Evolutionary conservation across 1,284 basidiomycete genomes (phyloP), one percentile per base, ranked within the genome.

Genomic region (Rhodotorula sp.): DNA sequence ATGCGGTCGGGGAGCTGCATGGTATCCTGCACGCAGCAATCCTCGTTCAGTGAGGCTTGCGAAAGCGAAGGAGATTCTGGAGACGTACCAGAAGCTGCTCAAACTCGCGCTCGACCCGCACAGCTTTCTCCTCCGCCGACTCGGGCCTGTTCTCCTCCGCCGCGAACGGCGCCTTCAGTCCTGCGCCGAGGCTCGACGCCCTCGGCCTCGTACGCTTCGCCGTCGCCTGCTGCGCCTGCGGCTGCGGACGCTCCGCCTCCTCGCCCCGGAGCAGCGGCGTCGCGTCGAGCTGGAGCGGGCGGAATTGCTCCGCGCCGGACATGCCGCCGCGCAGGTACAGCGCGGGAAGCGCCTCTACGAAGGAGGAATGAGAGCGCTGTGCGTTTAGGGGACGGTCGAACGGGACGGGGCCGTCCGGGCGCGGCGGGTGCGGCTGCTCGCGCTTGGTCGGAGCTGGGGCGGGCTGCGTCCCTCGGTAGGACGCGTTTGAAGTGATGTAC

Each of bases 1-100:
- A 64, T 64, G 3, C 34, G 58, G 51, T 70, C 70, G 4, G 75
- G 73, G 0, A 76, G 62, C 32, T 76, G 70, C 75, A 76, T 75
- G 36, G 58, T 72, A 50, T 76, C 70, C 75, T 76, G 58, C 37
- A 34, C 21, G 25, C 1, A 7, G 29, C 4, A 8, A 9, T 22
- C 25, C 15, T 15, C 37, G 41, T 15, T 12, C 13, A 13, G 32
- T 10, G 5, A 7, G 2, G 13, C 12, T 27, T 34, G 3, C 15
- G 44, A 21, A 3, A 41, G 27, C 8, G 12, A 12, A 5, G 22
- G 44, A 22, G 27, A 19, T 15, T 13, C n/a, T n/a, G 8, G 29
- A 1, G 36, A 55, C 75, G 48, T 7, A 70, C 75, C 5, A 76
- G 55, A 12, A 76, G 44, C 34, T 46, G 32, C 36, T 62, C 73